phyloP scores from a whole-genome alignment of 2,329 filamentous ascomycete species.

The Ophiocordyceps camponoti-rufipedis region DNA sequence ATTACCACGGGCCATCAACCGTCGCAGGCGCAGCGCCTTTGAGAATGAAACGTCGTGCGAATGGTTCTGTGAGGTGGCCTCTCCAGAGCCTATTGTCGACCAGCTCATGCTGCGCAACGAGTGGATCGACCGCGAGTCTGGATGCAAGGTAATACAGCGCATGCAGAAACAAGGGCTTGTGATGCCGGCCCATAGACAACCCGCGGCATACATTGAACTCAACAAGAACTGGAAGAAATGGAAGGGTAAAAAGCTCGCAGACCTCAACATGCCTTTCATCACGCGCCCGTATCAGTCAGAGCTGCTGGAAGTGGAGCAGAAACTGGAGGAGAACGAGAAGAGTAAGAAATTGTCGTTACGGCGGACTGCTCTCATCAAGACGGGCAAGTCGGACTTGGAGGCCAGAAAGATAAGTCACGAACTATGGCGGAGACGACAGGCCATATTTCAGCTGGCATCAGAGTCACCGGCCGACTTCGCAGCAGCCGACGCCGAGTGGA shows the following conservation, averaged over 20 bases:
- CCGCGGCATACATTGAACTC: slow-evolving; percentile 8
- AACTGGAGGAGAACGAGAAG: slow-evolving; percentile 8
- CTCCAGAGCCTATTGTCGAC: slow-evolving; percentile 14
- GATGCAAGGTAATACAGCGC: slow-evolving; percentile 17
- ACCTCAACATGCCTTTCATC: too few relatives aligned
- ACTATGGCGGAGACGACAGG: slow-evolving; percentile 10
- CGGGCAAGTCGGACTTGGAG: too few relatives aligned
- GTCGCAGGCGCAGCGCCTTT: slow-evolving; percentile 37
- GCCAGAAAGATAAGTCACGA: too few relatives aligned
- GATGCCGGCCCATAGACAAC: slow-evolving; percentile 27
- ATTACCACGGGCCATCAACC: slow-evolving; percentile 39
- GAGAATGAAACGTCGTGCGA: slow-evolving; percentile 43
- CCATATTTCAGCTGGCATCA: slow-evolving; percentile 6
- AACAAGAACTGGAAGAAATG: slow-evolving; percentile 19
- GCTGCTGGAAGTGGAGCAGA: slow-evolving; percentile 8
- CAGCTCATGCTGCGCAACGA: slow-evolving; percentile 22
- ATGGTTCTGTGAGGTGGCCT: slow-evolving; percentile 39
- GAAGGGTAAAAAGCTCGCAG: slow-evolving; percentile 4
- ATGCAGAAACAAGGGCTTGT: slow-evolving; percentile 25
- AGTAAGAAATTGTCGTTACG: slow-evolving; percentile 4
- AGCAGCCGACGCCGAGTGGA: slow-evolving; percentile 15
- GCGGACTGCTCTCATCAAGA: slow-evolving; percentile 9
- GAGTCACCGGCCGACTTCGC: slow-evolving; percentile 9
- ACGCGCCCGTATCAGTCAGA: neutral
- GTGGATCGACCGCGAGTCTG: slow-evolving; percentile 28